phyloP scores from a whole-genome alignment of 2,329 filamentous ascomycete species.

The Neonectria faginata region DNA sequence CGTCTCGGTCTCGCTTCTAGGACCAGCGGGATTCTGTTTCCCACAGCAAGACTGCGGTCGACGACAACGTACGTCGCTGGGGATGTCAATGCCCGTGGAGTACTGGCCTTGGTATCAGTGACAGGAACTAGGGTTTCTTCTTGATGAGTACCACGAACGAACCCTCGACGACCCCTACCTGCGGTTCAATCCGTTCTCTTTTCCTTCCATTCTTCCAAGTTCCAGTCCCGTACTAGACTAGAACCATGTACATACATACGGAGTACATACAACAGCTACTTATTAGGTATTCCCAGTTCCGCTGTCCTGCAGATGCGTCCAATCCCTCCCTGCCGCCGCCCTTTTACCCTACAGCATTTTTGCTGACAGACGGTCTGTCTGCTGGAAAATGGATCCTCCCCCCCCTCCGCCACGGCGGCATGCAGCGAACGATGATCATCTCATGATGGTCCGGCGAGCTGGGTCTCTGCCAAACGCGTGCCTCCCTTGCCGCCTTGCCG shows the following conservation, averaged over 20 bases:
- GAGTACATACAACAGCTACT: not conserved
- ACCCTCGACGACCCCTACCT: not conserved
- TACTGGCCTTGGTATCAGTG: not conserved
- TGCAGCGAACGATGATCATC: constrained; percentile 45
- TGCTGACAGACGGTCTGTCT: constrained; percentile 19
- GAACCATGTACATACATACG: not conserved
- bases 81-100: too few relatives aligned
- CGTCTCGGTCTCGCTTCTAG: constrained; percentile 18
- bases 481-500: constrained; percentile 19
- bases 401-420: constrained; percentile 24
- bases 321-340: not conserved
- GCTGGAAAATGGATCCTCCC: constrained; percentile 14
- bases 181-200: not conserved
- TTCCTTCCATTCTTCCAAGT: constrained; percentile 1
- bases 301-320: constrained; percentile 19
- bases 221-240: not conserved
- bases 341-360: constrained; percentile 19
- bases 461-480: constrained; percentile 32
- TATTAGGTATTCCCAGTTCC: not conserved
- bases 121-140: not conserved
- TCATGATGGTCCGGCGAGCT: constrained; percentile 42
- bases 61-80: too few relatives aligned
- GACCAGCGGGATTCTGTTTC: not conserved
- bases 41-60: not conserved
- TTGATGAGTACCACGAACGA: not conserved